Evolutionary conservation across 2,329 filamentous ascomycete species (phyloP), one percentile per base, ranked within the genome.

Genomic region (Microcyclospora pomicola): DNA sequence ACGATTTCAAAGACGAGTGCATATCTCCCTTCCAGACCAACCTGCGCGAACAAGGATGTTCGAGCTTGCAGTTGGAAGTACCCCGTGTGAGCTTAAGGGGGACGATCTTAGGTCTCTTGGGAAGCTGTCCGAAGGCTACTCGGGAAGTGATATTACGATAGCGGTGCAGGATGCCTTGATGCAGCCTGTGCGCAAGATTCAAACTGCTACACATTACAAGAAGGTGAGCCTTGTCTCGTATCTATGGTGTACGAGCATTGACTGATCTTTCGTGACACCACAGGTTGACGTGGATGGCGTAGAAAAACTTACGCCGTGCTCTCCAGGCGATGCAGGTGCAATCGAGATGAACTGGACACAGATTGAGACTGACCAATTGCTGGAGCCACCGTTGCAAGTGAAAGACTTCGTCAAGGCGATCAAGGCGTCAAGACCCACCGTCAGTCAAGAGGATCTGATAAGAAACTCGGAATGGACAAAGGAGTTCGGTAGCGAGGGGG

Each of bases 121-220:
- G 2, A 72, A 82, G 51, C 67, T 88, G 54, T 86, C 84, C 36
- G 88, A 96, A 42, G 91, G 91, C 1, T 98, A 94, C 62, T 95
- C 87, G 0, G 91, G 91, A 28, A 92, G 82, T 46, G 91, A 98
- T 74, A 96, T 98, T 51, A 77, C 73, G 53, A 96, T 96, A 55
- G 86, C 85, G 3, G 91, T 96, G 14, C 91, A 98, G 60, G 83
- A 92, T 58, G 91, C 91, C 1, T 67, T 98, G 30, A 98, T 98
- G 91, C 86, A 95, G 56, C 92, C 91, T 2, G 83, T 98, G 44
- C 74, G 91, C 44, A 92, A 95, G 63, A 96, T 98, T 49, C 80
- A 96, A 60, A 93, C 87, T 46, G 88, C 91, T 13, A 98, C 91
- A 37, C 91, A 98, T 66, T 98, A 96, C 65, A 95, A 95, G 62